Conservation (phyloP, 2,329 filamentous ascomycete species). For the Colletotrichum kahawae region DNA sequence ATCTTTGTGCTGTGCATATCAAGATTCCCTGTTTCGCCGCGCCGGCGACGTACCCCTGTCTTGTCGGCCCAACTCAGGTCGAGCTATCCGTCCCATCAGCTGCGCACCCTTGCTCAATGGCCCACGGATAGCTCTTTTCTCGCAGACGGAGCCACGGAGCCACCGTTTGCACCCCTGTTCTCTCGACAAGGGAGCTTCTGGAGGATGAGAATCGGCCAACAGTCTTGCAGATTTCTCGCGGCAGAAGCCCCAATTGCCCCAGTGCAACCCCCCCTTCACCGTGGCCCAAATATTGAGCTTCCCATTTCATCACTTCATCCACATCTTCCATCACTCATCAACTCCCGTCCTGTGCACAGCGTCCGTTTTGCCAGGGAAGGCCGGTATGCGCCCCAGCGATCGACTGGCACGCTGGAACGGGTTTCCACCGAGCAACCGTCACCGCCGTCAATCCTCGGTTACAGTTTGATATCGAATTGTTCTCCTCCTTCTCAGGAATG, state of each 20-base stretch:
- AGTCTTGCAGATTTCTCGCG: background rate
- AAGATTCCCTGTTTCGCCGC: slow-evolving; percentile 22
- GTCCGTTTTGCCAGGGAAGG: background rate
- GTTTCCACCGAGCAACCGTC: slow-evolving; percentile 9
- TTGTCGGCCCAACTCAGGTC: slow-evolving; percentile 11
- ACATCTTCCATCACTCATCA: slow-evolving; percentile 12
- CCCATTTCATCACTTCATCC: slow-evolving; percentile 8
- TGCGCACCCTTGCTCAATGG: background rate
- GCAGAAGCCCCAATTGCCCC: background rate
- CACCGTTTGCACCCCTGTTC: slow-evolving; percentile 5
- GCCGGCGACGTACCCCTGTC: slow-evolving; percentile 11
- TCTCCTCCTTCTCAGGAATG: background rate
- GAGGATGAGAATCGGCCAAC: background rate
- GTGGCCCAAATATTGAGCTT: background rate
- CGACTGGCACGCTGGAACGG: background rate
- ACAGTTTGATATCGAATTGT: background rate
- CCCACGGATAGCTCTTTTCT: slow-evolving; percentile 4
- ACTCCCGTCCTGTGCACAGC: background rate
- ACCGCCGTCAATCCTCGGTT: slow-evolving; percentile 3
- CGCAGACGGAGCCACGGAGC: slow-evolving; percentile 1
- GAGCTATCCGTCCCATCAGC: slow-evolving; percentile 9
- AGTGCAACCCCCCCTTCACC: background rate
- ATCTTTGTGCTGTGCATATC: slow-evolving; percentile 21
- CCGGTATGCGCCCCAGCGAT: background rate
- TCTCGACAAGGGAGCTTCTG: slow-evolving; percentile 4